Evolutionary conservation across 1,139 yeast species (phyloP).

Genomic region (Yamadazyma pseudoaaseri): DNA sequence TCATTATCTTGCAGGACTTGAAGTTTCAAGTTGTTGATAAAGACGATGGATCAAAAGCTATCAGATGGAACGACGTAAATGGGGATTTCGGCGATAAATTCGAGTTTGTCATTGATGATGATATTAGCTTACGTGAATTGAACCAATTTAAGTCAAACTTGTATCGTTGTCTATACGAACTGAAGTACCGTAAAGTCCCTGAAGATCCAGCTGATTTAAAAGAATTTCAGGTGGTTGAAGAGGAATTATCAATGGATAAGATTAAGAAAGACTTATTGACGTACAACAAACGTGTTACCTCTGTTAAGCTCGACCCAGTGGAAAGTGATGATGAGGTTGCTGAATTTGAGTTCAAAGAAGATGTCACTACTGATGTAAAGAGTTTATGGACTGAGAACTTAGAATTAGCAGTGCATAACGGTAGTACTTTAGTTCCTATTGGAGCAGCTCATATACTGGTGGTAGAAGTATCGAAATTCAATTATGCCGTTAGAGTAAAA

Average conservation of each 20-base stretch:
- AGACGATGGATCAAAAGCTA: slow-evolving; percentile 38
- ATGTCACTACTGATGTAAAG: neutral
- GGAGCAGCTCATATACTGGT: neutral
- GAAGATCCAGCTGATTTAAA: slow-evolving; percentile 41
- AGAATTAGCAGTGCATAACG: slow-evolving; percentile 2
- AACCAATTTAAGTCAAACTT: slow-evolving; percentile 65
- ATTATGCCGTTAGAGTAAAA: slow-evolving; percentile 49
- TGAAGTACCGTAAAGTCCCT: slow-evolving; percentile 51
- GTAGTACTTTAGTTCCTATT: neutral
- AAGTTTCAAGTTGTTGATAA: slow-evolving; percentile 41
- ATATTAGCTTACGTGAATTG: slow-evolving; percentile 55
- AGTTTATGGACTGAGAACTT: neutral
- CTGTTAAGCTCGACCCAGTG: slow-evolving; percentile 3
- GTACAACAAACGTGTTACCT: slow-evolving; percentile 6
- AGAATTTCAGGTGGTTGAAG: slow-evolving; percentile 51
- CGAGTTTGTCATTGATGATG: slow-evolving; percentile 73
- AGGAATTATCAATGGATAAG: slow-evolving; percentile 22
- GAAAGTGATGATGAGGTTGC: slow-evolving; percentile 2
- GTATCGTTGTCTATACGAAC: slow-evolving; percentile 72
- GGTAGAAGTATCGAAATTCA: slow-evolving; percentile 39
- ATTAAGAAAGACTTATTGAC: slow-evolving; percentile 15
- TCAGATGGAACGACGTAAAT: slow-evolving; percentile 79
- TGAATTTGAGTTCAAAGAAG: slow-evolving; percentile 2
- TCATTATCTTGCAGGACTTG: slow-evolving; percentile 64
- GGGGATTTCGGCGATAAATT: slow-evolving; percentile 88